Percentiles rank a stretch among this genome's conserved stretches.
phyloP scores from a whole-genome alignment of 495 filamentous ascomycete species.

The Podospora comata region DNA sequence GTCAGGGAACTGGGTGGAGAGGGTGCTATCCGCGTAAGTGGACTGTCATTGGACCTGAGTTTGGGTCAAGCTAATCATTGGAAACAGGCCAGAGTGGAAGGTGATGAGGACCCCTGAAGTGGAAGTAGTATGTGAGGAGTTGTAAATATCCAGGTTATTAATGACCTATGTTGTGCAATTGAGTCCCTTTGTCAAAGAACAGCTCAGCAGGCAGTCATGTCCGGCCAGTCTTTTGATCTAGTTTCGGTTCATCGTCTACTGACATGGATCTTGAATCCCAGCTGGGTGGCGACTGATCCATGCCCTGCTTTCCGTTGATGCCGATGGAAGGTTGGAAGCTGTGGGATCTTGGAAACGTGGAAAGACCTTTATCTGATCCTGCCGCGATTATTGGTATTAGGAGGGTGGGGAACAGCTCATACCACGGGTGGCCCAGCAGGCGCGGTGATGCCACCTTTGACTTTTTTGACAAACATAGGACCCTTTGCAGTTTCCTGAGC shows the following conservation, averaged over 20 bases:
- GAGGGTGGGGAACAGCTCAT: neutral
- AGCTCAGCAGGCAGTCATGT: neutral
- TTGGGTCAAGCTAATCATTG: slow-evolving; percentile 13
- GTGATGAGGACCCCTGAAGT: slow-evolving; percentile 43
- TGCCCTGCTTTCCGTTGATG: neutral
- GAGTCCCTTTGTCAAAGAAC: neutral
- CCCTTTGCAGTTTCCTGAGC: neutral
- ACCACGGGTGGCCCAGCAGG: neutral
- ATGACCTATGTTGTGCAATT: neutral
- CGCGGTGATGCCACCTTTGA: neutral
- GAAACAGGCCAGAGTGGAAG: slow-evolving; percentile 42
- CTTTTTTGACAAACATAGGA: neutral
- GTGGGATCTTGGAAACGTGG: no score
- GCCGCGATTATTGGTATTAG: neutral
- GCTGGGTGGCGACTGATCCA: neutral
- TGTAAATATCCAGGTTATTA: neutral
- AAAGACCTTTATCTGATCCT: neutral
- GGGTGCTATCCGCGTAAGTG: slow-evolving; percentile 48
- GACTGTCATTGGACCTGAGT: neutral
- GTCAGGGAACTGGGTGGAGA: slow-evolving; percentile 80
- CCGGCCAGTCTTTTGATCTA: neutral
- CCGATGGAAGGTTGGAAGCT: no score
- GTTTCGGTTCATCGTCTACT: neutral
- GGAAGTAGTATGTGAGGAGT: neutral
- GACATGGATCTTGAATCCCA: neutral